Evolutionary conservation across 1,284 basidiomycete species (phyloP), one percentile per base, ranked within the genome.

Genomic region (Pterulicium gracile): DNA sequence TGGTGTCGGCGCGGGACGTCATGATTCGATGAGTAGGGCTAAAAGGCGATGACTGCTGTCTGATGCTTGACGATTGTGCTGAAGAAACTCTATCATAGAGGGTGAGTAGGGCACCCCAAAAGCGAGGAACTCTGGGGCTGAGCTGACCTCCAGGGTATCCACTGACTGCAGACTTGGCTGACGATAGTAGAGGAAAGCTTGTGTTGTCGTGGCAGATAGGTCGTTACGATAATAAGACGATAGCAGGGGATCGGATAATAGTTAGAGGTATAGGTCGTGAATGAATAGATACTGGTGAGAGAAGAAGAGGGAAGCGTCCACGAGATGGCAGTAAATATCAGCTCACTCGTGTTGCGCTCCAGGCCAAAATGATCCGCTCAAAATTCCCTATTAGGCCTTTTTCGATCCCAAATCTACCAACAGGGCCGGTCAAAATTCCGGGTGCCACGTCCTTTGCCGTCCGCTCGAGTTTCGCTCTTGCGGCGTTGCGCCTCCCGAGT

Each of bases 251-350:
- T 39, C 36, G 36, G 36, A 39, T 7, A 39, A 32, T 32, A 32
- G 7, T 39, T 39, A 39, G 36, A 39, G 36, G 36, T 39, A 39
- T 39, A 39, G 27, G 36, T 39, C 36, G 36, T 39, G 36, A 39
- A 39, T n/a, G 36, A 39, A 39, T 39, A 39, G 36, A 39, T 39
- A 39, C n/a, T 39, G 7, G 36, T 39, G 36, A 18, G 36, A 5
- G 36, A 39, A 39, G 36, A 18, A 39, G 36, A 39, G 36, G 36
- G 19, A 39, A 18, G 36, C n/a, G 36, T 39, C 4, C 7, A 17
- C 4, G 19, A 39, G 36, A 39, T 39, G 36, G 36, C n/a, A 39
- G 36, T 39, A 39, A 39, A 39, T 17, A 39, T 17, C 19, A n/a
- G 27, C n/a, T 32, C 27, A 7, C 36, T 39, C 15, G 36, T 17